Base-by-base conservation (phyloP, 768 basidiomycete species). In the Sporobolomyces phaffii region DNA sequence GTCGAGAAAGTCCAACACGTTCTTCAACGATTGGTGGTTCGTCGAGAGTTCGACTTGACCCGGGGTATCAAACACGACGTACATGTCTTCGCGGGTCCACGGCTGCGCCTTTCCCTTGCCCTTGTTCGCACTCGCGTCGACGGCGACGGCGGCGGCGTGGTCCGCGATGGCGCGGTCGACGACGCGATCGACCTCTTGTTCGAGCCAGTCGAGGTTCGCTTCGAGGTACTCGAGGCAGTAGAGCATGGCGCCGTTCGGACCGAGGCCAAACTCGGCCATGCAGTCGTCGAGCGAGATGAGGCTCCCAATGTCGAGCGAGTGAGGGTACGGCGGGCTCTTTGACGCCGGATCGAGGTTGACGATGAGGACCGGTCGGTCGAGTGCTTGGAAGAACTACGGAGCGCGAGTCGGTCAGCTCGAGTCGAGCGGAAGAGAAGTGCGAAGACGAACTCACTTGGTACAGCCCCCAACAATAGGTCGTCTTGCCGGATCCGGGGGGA, bases 41-140 rank as follows among this genome's bases (percentile, higher is more conserved):
- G 96, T 99, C 78, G 89, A 91, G 51, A 99, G 80, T 78, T 99
- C 96, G 57, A 98, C 96, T 80, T 99, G 96, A 1, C 96, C 96
- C 0, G 96, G 92, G 7, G 96, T 83, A 77, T 99, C 96, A 77
- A 99, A 96, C 40, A 99, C 81, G 43, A 97, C 83, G 78, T 94
- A 97, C 28, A 85, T 85, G 69, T 90, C 88, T 31, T 81, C 79
- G 17, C 63, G n/a, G 22, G 85, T 87, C 26, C 88, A 80, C 73
- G 24, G 53, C 41, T 50, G 13, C 52, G 34, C 7, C 31, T 29
- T 50, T 53, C 56, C 26, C 60, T 48, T 18, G 92, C 81, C 87
- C 88, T n/a, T n/a, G n/a, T n/a, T n/a, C n/a, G n/a, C n/a, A n/a
- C n/a, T n/a, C n/a, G n/a, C n/a, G n/a, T n/a, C n/a, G n/a, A n/a